Conservation (phyloP, 345 rosid species). For the Melaleuca quinquenervia region DNA sequence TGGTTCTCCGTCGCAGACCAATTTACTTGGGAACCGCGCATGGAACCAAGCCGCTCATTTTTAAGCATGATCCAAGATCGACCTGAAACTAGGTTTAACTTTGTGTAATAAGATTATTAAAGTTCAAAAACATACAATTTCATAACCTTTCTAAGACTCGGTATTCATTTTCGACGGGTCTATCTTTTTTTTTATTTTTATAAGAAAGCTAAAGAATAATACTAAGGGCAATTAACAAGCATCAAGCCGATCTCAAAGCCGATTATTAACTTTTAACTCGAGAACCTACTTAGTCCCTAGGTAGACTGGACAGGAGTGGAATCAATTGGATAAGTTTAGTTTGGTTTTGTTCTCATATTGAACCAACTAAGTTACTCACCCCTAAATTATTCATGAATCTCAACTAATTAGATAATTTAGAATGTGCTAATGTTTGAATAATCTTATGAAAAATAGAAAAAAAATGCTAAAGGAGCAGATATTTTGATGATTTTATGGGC, state of each 20-base stretch:
- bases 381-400: neutral
- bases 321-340: rapidly evolving
- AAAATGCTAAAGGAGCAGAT: too few species aligned
- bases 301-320: neutral
- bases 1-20: neutral
- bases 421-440: too few species aligned
- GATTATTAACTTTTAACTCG: neutral
- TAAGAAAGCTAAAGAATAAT: too few species aligned
- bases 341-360: neutral
- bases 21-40: neutral
- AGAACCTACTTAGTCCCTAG: neutral
- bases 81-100: neutral
- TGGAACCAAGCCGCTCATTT: too few species aligned
- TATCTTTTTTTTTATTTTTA: too few species aligned
- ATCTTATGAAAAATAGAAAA: too few species aligned
- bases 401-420: neutral
- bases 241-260: neutral
- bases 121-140: neutral
- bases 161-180: neutral
- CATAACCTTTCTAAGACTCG: neutral
- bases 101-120: neutral
- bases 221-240: neutral
- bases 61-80: neutral
- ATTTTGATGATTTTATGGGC: neutral
- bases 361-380: neutral